phyloP scores from a whole-genome alignment of 441 rosid species.

The Populus hybrid region DNA sequence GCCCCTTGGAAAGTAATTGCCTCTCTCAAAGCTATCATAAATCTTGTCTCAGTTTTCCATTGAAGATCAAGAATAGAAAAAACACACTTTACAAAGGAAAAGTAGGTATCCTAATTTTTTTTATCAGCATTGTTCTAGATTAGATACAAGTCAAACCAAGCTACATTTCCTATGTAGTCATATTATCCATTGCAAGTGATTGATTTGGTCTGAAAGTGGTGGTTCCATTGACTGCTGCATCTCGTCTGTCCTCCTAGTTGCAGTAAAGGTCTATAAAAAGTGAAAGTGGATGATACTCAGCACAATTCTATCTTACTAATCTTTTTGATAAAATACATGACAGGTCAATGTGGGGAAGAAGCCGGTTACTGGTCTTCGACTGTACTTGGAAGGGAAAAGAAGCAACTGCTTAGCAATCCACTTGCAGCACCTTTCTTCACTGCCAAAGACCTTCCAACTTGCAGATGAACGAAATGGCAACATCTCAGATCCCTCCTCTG shows the following conservation, averaged over 20 bases:
- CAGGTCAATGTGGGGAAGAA: slow-evolving; percentile 91
- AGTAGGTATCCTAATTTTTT: background rate
- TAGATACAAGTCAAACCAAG: background rate
- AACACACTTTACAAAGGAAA: background rate
- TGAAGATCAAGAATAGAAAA: background rate
- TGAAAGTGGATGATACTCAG: background rate
- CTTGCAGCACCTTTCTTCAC: slow-evolving; percentile 92
- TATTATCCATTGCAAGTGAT: background rate
- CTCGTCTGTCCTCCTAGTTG: background rate
- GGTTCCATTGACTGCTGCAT: background rate
- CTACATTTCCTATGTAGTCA: no score
- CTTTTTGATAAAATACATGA: slow-evolving; percentile 6
- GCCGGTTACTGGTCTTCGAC: slow-evolving; percentile 89
- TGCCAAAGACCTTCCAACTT: slow-evolving; percentile 75
- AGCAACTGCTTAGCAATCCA: slow-evolving; percentile 85
- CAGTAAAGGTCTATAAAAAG: background rate
- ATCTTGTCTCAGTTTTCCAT: background rate
- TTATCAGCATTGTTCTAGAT: background rate
- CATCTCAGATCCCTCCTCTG: slow-evolving; percentile 10
- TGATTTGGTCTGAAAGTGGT: background rate
- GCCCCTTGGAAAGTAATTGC: background rate
- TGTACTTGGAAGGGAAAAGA: slow-evolving; percentile 86
- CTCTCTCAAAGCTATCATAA: background rate
- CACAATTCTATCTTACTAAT: background rate
- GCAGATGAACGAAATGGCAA: slow-evolving; percentile 14